These are phyloP conservation scores for Pyrus hybrid DNA, from an alignment of 331 rosid genomes.

Conservation along the genomic window DNA sequence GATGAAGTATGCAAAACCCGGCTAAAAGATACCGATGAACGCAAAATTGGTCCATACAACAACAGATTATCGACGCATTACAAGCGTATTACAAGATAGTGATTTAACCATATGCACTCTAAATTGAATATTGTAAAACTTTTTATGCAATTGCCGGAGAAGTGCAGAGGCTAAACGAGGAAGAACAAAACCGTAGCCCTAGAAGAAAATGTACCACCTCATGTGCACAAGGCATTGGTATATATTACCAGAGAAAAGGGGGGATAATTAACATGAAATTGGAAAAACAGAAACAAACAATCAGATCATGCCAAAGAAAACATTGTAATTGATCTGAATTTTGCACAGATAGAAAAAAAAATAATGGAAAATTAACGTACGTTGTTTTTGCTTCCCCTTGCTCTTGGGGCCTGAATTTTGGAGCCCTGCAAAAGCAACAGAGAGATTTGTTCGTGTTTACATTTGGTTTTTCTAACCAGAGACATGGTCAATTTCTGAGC, in stretches of 20 bases:
- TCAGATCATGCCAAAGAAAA: neutral
- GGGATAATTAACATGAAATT: neutral
- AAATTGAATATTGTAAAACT: neutral
- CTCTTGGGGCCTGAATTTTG: neutral
- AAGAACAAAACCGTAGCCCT: neutral
- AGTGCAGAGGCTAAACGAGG: neutral
- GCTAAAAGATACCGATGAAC: neutral
- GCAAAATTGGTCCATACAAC: neutral
- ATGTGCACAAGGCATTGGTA: neutral
- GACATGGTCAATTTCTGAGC: conserved; percentile 2
- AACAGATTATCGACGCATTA: neutral
- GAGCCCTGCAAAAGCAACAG: neutral
- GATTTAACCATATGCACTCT: neutral
- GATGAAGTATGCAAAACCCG: neutral
- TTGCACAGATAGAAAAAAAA: neutral
- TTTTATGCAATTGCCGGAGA: neutral
- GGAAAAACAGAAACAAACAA: neutral
- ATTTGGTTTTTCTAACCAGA: neutral
- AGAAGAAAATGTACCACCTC: neutral
- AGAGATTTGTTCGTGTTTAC: neutral
- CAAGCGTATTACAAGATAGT: neutral
- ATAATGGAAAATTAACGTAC: neutral
- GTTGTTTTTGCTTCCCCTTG: neutral
- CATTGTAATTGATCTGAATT: neutral
- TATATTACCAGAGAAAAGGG: neutral